Conservation (phyloP, 768 basidiomycete species). For the Rhizopogon vinicolor region DNA sequence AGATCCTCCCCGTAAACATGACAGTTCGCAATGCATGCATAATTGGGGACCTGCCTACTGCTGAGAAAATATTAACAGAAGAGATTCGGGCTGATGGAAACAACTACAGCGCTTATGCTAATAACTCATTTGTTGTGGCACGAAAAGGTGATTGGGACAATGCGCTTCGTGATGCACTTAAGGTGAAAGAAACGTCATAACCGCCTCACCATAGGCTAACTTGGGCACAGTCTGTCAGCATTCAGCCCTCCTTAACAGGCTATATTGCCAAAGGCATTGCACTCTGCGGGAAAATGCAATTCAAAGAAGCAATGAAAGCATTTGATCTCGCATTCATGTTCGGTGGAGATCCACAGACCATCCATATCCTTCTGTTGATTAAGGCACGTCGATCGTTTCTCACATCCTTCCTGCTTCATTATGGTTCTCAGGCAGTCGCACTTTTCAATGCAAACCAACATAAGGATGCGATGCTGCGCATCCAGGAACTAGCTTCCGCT, state of each 20-base stretch:
- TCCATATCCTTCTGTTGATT: neutral
- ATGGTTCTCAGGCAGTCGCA: neutral
- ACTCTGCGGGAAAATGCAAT: neutral
- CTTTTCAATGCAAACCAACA: neutral
- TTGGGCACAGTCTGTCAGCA: neutral
- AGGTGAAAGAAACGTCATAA: neutral
- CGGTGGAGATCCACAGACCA: neutral
- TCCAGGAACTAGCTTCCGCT: neutral
- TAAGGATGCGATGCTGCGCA: neutral
- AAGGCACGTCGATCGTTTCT: neutral
- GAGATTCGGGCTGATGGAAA: neutral
- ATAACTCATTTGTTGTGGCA: neutral
- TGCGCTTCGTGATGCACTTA: neutral
- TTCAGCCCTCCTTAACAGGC: neutral
- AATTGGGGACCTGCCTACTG: neutral
- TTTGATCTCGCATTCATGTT: neutral
- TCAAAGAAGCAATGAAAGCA: neutral
- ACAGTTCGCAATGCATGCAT: neutral
- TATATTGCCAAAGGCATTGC: neutral
- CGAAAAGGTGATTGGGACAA: neutral
- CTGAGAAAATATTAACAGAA: neutral
- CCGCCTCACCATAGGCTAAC: neutral
- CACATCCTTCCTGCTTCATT: neutral
- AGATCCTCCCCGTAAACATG: neutral
- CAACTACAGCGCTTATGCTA: neutral